Percentiles rank a stretch among this genome's conserved stretches.
Evolutionary conservation across 306 rosid genomes (phyloP).

Genomic region (Medicago arabica): DNA sequence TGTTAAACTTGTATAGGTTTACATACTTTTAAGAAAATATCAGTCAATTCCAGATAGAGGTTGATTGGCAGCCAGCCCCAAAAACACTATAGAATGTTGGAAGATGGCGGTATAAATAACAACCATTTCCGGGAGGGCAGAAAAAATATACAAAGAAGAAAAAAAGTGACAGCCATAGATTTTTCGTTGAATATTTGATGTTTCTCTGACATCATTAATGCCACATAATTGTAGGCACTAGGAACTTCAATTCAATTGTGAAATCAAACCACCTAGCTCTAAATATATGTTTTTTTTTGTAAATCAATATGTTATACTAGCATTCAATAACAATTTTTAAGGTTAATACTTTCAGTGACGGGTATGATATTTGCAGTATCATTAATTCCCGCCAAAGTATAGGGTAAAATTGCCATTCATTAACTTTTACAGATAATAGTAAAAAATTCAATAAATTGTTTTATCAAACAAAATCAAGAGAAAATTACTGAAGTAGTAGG

Average conservation of each 20-base stretch:
- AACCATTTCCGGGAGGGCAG: neutral
- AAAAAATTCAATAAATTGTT: slow-evolving; percentile 28
- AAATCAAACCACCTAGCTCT: neutral
- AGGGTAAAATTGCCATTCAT: slow-evolving; percentile 10
- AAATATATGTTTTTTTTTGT: neutral
- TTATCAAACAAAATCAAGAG: slow-evolving; percentile 16
- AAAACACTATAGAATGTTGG: neutral
- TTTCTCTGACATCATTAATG: neutral
- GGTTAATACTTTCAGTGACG: slow-evolving; percentile 15
- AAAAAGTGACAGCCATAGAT: neutral
- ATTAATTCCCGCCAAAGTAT: slow-evolving; percentile 27
- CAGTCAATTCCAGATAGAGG: neutral
- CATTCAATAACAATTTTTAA: slow-evolving; percentile 15
- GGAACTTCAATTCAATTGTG: neutral
- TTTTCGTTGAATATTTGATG: neutral
- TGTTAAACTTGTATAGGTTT: slow-evolving; percentile 15
- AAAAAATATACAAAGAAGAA: neutral
- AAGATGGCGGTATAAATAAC: neutral
- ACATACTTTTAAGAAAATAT: slow-evolving; percentile 11
- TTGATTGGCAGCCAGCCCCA: neutral
- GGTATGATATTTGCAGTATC: slow-evolving; percentile 18
- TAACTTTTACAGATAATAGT: slow-evolving; percentile 15
- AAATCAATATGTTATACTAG: slow-evolving; percentile 3
- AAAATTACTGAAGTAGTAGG: slow-evolving; percentile 13
- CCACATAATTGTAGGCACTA: neutral